phyloP scores from a whole-genome alignment of 345 rosid genomes.

The Eucalyptus virginea region DNA sequence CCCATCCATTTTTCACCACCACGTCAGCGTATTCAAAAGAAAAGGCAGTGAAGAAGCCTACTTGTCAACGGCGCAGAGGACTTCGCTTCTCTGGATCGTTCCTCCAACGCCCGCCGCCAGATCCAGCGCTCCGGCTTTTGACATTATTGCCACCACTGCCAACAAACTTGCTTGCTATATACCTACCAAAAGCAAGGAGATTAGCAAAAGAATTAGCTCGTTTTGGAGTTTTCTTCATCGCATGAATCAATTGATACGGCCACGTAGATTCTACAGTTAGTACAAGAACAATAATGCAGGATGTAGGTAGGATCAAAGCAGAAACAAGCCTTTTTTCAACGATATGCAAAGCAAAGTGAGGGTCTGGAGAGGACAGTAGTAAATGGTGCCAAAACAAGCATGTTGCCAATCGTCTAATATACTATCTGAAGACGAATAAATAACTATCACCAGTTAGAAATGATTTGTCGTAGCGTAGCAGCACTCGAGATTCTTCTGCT shows the following conservation, averaged over 20 bases:
- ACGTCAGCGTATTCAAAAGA: neutral
- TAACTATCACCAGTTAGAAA: neutral
- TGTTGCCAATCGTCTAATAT: neutral
- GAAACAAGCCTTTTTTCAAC: neutral
- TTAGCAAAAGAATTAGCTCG: neutral
- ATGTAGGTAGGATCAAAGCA: neutral
- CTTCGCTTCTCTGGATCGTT: constrained; percentile 58
- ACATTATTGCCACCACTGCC: constrained; percentile 6
- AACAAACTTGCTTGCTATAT: neutral
- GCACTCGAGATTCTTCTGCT: neutral
- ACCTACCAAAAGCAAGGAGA: neutral
- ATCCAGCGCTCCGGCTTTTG: constrained; percentile 61
- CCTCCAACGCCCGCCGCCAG: constrained; percentile 92
- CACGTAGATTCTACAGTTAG: neutral
- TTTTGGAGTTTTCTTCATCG: neutral
- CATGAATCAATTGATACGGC: neutral
- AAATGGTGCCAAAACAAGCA: neutral
- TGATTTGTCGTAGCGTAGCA: neutral
- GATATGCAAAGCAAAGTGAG: neutral
- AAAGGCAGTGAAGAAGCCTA: neutral
- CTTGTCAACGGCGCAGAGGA: constrained; percentile 83
- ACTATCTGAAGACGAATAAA: neutral
- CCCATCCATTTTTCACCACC: neutral
- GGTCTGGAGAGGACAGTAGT: neutral
- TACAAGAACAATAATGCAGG: neutral